Base-by-base conservation (phyloP, 2,329 filamentous ascomycete genomes). In the Pestalotiopsis sp. region DNA sequence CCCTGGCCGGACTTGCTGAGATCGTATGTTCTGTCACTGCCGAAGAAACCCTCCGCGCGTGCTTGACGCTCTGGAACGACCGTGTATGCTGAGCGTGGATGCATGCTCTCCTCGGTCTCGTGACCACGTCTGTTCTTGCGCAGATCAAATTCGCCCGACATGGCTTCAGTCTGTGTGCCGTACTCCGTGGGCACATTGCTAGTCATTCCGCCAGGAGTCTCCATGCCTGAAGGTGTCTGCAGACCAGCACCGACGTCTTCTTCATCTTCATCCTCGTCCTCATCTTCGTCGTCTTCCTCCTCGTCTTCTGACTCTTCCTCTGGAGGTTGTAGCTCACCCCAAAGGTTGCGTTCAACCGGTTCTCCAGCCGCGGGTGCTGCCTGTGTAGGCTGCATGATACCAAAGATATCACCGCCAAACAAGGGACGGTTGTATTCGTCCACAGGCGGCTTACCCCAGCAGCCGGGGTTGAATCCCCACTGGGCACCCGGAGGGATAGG, bases 381-480 rank as follows among this genome's bases (percentile, higher is more conserved):
- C 68, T 83, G 81, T 24, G 77, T 76, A 35, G 77, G 77, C 67
- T 81, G 81, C 69, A 84, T 84, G 61, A 97, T 89, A 68, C 96
- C 96, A 76, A 97, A 98, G 24, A 98, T 93, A 79, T 99, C 96
- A 72, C 96, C 95, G 65, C 95, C 96, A 76, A 94, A 98, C 3
- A 98, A 83, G 0, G 96, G 94, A 64, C 93, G 86, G 78, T 97
- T 97, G 78, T 93, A 92, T 73, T 98, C 96, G 76, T 98, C 95
- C 0, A 97, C 90, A 0, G 96, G 96, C 0, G 96, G 95, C 78
- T 98, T 98, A 64, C 96, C 96, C 84, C 95, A 99, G 69, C 95
- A 94, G 68, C 96, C 96, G 7, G 95, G 94, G 73, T 95, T 92
- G 79, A 97, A 99, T 2, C 96, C 96, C 96, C 96, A 99, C 67